Conservation (phyloP, 768 basidiomycete species). For the Podaxis mareebaensis region DNA sequence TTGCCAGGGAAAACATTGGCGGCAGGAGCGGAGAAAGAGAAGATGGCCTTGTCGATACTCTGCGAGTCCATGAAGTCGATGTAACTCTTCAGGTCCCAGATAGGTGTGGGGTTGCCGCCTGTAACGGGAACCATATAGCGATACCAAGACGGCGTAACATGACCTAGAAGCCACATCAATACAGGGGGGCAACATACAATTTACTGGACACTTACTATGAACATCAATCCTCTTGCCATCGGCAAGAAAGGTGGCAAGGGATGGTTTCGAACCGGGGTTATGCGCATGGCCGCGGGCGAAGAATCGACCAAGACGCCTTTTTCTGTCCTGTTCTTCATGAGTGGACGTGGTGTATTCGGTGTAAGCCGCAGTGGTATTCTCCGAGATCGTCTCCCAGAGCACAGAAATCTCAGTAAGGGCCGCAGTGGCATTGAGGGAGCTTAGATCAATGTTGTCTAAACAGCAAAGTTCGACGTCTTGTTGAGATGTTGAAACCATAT, state of each 20-base stretch:
- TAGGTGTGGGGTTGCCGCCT: conserved; percentile 31
- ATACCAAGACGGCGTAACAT: conserved; percentile 35
- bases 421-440: conserved; percentile 22
- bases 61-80: conserved; percentile 33
- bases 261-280: background rate
- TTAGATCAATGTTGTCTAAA: conserved; percentile 32
- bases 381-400: conserved; percentile 15
- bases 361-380: conserved; percentile 6
- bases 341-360: conserved; percentile 16
- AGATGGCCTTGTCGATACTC: conserved; percentile 30
- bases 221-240: conserved; percentile 27
- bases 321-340: conserved; percentile 6
- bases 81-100: conserved; percentile 29
- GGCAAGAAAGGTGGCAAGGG: background rate
- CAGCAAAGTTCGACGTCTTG: background rate
- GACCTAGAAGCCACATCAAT: conserved; percentile 21
- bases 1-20: conserved; percentile 33
- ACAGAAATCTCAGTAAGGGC: conserved; percentile 27
- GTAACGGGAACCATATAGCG: conserved; percentile 27
- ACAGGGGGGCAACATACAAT: background rate
- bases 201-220: conserved; percentile 25
- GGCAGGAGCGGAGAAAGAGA: conserved; percentile 34
- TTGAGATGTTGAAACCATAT: background rate
- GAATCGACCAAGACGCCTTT: background rate
- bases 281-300: background rate